Evolutionary conservation across 179 eudicot species (phyloP).

Genomic region (Drosera spatulata): DNA sequence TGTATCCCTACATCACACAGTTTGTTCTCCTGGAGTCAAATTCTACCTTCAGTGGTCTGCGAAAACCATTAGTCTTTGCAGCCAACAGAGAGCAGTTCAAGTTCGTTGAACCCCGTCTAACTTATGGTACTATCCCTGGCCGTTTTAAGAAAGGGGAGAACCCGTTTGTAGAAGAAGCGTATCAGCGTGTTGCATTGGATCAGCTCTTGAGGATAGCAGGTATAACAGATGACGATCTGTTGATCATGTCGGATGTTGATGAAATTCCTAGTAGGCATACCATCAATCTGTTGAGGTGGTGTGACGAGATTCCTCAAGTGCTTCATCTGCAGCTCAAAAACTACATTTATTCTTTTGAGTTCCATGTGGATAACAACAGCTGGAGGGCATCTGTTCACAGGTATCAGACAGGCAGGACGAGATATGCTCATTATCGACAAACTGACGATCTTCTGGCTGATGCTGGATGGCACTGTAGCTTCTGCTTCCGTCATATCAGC

Average conservation of each 20-base stretch:
- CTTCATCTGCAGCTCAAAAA: constrained; percentile 38
- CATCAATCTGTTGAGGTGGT: no score
- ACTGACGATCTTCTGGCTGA: constrained; percentile 34
- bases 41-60: constrained; percentile 30
- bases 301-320: constrained; percentile 21
- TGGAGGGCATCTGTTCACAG: constrained; percentile 9
- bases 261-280: no score
- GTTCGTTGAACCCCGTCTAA: constrained; percentile 35
- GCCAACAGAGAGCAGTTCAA: constrained; percentile 29
- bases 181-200: constrained; percentile 36
- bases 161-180: constrained; percentile 42
- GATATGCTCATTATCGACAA: constrained; percentile 34
- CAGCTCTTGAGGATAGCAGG: constrained; percentile 33
- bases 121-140: constrained; percentile 32
- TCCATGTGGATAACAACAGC: constrained; percentile 31
- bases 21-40: constrained; percentile 38
- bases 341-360: constrained; percentile 35
- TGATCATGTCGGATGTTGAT: constrained; percentile 23
- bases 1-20: constrained; percentile 7
- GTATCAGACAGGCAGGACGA: constrained; percentile 30
- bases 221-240: constrained; percentile 4
- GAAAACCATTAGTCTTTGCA: constrained; percentile 30
- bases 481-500: constrained; percentile 28
- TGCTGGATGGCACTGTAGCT: constrained; percentile 5
- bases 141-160: constrained; percentile 31